Conservation (phyloP, 2,329 filamentous ascomycete genomes). For the Reticulascus tulasneorum region DNA sequence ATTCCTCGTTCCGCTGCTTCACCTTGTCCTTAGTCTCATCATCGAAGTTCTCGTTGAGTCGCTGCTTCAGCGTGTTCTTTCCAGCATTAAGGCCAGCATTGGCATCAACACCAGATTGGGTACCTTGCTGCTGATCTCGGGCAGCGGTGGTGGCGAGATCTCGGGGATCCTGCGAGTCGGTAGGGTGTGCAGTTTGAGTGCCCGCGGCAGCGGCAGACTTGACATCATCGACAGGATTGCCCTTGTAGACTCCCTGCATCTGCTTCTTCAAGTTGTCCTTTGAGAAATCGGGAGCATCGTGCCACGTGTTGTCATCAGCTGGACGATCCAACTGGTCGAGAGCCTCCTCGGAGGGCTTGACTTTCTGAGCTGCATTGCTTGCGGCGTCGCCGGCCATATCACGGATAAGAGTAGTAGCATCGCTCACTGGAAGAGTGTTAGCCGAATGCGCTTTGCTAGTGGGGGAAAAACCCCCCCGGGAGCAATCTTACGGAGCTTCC, state of each 20-base stretch:
- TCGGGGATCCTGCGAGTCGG: conserved; percentile 48
- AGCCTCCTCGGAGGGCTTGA: conserved; percentile 75
- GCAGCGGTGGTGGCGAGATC: conserved; percentile 44
- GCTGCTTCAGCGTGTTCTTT: conserved; percentile 46
- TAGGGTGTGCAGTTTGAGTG: conserved; percentile 51
- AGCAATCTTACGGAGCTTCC: conserved; percentile 71
- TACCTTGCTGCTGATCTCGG: conserved; percentile 40
- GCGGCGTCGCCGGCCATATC: conserved; percentile 93
- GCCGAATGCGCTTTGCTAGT: too few species aligned
- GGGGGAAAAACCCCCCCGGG: neutral
- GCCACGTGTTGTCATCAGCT: conserved; percentile 90
- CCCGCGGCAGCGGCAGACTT: conserved; percentile 57
- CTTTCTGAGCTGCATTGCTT: conserved; percentile 66
- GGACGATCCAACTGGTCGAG: conserved; percentile 75
- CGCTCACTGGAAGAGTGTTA: conserved; percentile 52
- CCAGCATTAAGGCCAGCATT: conserved; percentile 41
- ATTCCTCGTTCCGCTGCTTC: conserved; percentile 39
- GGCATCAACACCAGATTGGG: conserved; percentile 46
- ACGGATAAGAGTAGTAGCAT: conserved; percentile 75
- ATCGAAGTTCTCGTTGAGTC: conserved; percentile 58
- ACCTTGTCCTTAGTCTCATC: conserved; percentile 57
- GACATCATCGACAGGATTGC: conserved; percentile 53
- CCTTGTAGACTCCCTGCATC: conserved; percentile 57
- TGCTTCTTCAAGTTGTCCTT: conserved; percentile 67
- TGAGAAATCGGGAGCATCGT: conserved; percentile 75